Base-by-base conservation (phyloP, 495 filamentous ascomycete species). In the Penicillium cosmopolitanum region DNA sequence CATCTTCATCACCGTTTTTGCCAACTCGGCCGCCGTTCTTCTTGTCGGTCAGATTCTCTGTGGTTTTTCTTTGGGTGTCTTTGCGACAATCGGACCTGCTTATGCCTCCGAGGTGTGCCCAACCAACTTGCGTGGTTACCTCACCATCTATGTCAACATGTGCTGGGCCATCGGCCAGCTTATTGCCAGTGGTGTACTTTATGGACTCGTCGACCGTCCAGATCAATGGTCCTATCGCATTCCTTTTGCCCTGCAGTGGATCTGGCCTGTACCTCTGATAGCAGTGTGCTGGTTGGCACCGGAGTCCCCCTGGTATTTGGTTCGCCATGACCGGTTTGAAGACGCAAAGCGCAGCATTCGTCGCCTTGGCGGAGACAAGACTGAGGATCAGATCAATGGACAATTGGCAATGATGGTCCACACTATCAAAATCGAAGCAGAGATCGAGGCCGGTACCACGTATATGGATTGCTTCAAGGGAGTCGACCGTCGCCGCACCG, bases 391-490 rank as follows among this genome's bases (percentile, higher is more conserved):
- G 25, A 67, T 80, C 57, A 75, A 78, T 52, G 56, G 75, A 64
- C 50, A 77, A 69, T 60, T 86, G 0, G 79, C 84, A 12, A 85
- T 87, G 70, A 86, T 89, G 52, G 70, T 82, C 0, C 82, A 88
- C 56, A 89, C 87, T 0, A 80, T 84, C 57, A 78, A 84, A 18
- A 73, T 88, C 9, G 87, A 90, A 66, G 69, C 76, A 34, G 74
- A 85, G 55, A 74, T 87, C 42, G 80, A 84, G 60, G 74, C 78
- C 18, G 86, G 85, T 6, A 82, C 77, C 23, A 81, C 73, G 35
- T 90, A 87, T 64, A 63, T 71, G 53, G 89, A 92, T 61, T 89
- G 89, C 73, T 91, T 92, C 77, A 85, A 83, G 67, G 88, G 89
- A 0, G 80, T 82, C 8, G 84, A 93, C 56, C 73, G 82, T 35